Conservation (phyloP, 1,284 basidiomycete genomes). For the Cutaneotrichosporon sp. region DNA sequence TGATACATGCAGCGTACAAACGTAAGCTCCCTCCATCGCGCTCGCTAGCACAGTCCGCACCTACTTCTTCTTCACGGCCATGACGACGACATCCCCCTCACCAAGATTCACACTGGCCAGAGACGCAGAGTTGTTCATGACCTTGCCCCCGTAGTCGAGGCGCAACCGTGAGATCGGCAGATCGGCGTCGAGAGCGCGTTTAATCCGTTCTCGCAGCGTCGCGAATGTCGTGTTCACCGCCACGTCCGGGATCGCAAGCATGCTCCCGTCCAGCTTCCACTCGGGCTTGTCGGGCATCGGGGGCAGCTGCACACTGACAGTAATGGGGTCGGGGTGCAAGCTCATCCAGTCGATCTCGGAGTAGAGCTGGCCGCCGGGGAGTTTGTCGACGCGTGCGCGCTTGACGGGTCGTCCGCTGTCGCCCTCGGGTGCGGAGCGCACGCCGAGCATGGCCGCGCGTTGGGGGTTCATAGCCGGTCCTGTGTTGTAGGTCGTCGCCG, state of each 20-base stretch:
- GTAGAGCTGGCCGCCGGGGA: conserved; percentile 14
- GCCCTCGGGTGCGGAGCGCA: conserved; percentile 10
- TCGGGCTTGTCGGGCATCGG: conserved; percentile 71
- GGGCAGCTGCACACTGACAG: conserved; percentile 74
- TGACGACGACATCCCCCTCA: conserved; percentile 72
- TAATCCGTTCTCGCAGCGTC: conserved; percentile 77
- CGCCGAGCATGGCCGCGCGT: conserved; percentile 50
- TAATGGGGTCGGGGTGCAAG: conserved; percentile 83
- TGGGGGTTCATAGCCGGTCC: conserved; percentile 37
- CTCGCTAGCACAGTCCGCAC: background rate
- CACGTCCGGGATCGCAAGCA: conserved; percentile 70
- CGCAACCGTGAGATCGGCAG: conserved; percentile 72
- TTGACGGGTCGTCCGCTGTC: conserved; percentile 17
- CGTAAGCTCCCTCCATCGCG: background rate
- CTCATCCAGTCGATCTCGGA: conserved; percentile 68
- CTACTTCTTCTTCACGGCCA: conserved; percentile 65
- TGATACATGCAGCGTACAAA: conserved; percentile 1
- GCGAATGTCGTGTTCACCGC: conserved; percentile 76
- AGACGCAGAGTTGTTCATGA: conserved; percentile 75
- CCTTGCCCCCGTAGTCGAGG: conserved; percentile 69
- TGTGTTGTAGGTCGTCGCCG: conserved; percentile 29
- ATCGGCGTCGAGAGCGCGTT: conserved; percentile 66
- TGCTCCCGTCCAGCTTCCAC: conserved; percentile 80
- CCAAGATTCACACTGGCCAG: conserved; percentile 83
- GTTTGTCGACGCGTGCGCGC: conserved; percentile 19